A percentile compares a stretch with the other conserved stretches of the same genome.
These are phyloP conservation scores for Rhodotorula diobovata DNA, from an alignment of 768 basidiomycete genomes.

Conservation along the genomic window DNA sequence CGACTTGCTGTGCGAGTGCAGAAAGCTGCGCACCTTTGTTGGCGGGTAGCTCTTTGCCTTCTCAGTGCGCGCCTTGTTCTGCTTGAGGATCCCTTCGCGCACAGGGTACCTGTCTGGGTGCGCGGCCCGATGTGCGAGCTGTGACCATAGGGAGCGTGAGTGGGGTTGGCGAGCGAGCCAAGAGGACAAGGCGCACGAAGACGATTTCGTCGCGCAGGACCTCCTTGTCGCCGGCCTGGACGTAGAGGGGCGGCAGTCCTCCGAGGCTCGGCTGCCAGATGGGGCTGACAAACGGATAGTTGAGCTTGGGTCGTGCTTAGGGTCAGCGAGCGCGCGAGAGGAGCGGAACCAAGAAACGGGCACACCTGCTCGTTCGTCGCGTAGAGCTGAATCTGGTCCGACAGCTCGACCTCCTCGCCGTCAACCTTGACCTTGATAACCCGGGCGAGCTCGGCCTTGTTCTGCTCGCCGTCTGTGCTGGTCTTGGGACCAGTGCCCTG, in stretches of 20 bases:
- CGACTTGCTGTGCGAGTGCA: not conserved
- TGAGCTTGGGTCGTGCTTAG: too few species aligned
- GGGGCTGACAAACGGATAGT: slow-evolving; percentile 74
- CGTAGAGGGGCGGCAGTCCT: slow-evolving; percentile 76
- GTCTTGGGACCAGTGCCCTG: not conserved
- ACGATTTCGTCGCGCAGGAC: slow-evolving; percentile 87
- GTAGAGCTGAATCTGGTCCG: slow-evolving; percentile 69
- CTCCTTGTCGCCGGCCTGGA: slow-evolving; percentile 81
- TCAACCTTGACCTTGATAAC: slow-evolving; percentile 45
- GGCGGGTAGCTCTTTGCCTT: slow-evolving; percentile 33
- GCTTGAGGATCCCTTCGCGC: slow-evolving; percentile 56
- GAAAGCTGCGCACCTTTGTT: slow-evolving; percentile 28
- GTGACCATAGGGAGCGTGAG: too few species aligned
- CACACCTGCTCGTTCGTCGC: slow-evolving; percentile 65
- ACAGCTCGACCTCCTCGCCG: slow-evolving; percentile 45
- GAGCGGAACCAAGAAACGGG: slow-evolving; percentile 27
- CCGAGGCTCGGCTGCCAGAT: slow-evolving; percentile 72
- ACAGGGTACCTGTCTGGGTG: slow-evolving; percentile 69
- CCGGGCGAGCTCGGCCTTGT: slow-evolving; percentile 25
- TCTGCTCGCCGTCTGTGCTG: slow-evolving; percentile 1
- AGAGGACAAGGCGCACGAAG: slow-evolving; percentile 54
- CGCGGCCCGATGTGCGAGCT: slow-evolving; percentile 77
- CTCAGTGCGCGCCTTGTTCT: slow-evolving; percentile 43
- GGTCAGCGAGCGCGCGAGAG: too few species aligned
- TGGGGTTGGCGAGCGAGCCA: slow-evolving; percentile 6